Percentiles rank a stretch among this genome's conserved stretches.
Conservation (phyloP, 305 asterid species). For the Fraxinus dipetala region DNA sequence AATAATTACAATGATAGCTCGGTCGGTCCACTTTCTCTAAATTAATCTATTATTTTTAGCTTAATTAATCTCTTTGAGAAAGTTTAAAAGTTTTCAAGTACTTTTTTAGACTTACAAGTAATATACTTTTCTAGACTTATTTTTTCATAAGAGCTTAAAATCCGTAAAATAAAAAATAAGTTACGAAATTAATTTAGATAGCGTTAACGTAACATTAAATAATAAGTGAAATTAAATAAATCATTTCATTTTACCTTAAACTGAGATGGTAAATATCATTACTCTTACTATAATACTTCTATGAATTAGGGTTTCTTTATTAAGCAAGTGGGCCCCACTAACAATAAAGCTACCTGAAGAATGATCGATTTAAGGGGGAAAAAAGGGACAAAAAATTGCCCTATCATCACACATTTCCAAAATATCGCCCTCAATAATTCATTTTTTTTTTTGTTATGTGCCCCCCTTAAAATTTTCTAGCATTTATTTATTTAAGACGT, state of each 20-base stretch:
- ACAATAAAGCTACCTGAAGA: conserved; percentile 16
- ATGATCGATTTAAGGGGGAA: not conserved
- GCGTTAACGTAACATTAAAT: too few species aligned
- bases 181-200: too few species aligned
- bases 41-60: conserved; percentile 24
- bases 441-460: not conserved
- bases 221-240: too few species aligned
- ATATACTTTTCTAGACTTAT: not conserved
- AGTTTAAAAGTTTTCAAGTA: not conserved
- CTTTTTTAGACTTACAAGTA: not conserved
- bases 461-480: not conserved
- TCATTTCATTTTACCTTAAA: too few species aligned
- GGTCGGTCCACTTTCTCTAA: conserved; percentile 10
- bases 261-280: too few species aligned
- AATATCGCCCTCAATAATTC: not conserved
- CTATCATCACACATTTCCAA: conserved; percentile 1
- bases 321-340: conserved; percentile 15
- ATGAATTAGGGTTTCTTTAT: not conserved
- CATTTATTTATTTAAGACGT: not conserved
- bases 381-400: not conserved
- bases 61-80: conserved; percentile 10
- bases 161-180: not conserved
- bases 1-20: not conserved
- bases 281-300: not conserved
- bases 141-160: not conserved